Conservation (phyloP, 2,329 filamentous ascomycete genomes). For the Aspergillus hortae region DNA sequence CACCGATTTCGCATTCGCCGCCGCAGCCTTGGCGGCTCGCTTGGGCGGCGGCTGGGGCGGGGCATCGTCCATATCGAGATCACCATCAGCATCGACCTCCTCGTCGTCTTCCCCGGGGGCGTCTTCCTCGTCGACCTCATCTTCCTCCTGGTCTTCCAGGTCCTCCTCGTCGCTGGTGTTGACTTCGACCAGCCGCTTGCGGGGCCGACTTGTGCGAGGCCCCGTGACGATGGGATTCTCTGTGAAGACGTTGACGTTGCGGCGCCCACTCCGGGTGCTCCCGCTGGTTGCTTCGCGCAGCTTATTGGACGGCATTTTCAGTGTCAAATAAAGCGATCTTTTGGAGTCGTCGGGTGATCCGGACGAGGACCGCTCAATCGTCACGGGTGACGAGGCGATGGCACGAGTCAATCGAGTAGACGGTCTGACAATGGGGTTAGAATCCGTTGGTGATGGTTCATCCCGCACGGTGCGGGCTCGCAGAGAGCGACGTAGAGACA, state of each 20-base stretch:
- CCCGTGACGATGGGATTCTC: slow-evolving; percentile 45
- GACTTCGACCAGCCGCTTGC: slow-evolving; percentile 43
- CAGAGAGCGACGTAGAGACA: slow-evolving; percentile 38
- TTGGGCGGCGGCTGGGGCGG: slow-evolving; percentile 37
- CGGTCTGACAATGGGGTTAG: slow-evolving; percentile 34
- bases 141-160: slow-evolving; percentile 43
- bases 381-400: slow-evolving; percentile 30
- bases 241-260: slow-evolving; percentile 43
- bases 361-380: slow-evolving; percentile 35
- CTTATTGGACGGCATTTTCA: slow-evolving; percentile 50
- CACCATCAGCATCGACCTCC: slow-evolving; percentile 32
- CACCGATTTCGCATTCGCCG: slow-evolving; percentile 30
- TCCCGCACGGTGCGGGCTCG: slow-evolving; percentile 32
- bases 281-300: slow-evolving; percentile 45
- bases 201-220: slow-evolving; percentile 44
- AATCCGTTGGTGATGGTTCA: slow-evolving; percentile 25
- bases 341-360: slow-evolving; percentile 32
- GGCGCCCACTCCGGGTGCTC: slow-evolving; percentile 24
- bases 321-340: slow-evolving; percentile 45
- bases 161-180: slow-evolving; percentile 49
- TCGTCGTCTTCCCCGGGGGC: slow-evolving; percentile 33
- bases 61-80: slow-evolving; percentile 46
- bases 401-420: slow-evolving; percentile 34
- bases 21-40: slow-evolving; percentile 34
- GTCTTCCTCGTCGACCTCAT: slow-evolving; percentile 40